Conservation (phyloP, 2,329 filamentous ascomycete genomes). For the Epichloe glyceriae region DNA sequence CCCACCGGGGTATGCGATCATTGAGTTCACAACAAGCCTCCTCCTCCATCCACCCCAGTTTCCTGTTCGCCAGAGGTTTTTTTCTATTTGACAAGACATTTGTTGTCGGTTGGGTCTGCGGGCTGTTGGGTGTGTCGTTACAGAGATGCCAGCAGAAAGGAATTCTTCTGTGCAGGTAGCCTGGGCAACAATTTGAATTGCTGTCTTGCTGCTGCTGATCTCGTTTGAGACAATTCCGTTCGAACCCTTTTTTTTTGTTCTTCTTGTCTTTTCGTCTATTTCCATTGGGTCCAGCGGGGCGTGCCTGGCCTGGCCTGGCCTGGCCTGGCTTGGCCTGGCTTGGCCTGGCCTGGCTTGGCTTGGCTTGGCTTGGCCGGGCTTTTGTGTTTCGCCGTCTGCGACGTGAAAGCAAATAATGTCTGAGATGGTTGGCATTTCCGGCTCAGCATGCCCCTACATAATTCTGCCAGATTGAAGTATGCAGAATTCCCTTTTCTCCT, state of each 20-base stretch:
- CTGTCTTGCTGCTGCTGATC: slow-evolving; percentile 1
- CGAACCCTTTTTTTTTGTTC: neutral
- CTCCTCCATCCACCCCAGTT: too few relatives aligned
- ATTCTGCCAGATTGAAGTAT: neutral
- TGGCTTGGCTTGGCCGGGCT: neutral
- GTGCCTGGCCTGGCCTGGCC: neutral
- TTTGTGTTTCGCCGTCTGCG: neutral
- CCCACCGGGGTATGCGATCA: neutral
- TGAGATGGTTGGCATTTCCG: neutral
- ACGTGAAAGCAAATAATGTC: neutral
- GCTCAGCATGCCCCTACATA: neutral
- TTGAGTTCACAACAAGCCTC: neutral
- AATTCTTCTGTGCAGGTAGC: neutral
- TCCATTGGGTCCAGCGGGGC: neutral
- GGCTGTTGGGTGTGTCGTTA: too few relatives aligned
- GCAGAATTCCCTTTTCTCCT: too few relatives aligned
- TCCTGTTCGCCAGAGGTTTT: too few relatives aligned
- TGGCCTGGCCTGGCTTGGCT: too few relatives aligned
- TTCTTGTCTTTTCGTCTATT: neutral
- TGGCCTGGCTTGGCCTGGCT: too few relatives aligned
- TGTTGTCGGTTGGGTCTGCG: too few relatives aligned
- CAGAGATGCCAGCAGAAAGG: neutral
- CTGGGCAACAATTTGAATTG: neutral
- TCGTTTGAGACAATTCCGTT: neutral
- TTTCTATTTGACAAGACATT: too few relatives aligned